Percentiles rank a stretch among this genome's conserved stretches.
Conservation (phyloP, 2,329 filamentous ascomycete species). For the Cladosporium phlei region DNA sequence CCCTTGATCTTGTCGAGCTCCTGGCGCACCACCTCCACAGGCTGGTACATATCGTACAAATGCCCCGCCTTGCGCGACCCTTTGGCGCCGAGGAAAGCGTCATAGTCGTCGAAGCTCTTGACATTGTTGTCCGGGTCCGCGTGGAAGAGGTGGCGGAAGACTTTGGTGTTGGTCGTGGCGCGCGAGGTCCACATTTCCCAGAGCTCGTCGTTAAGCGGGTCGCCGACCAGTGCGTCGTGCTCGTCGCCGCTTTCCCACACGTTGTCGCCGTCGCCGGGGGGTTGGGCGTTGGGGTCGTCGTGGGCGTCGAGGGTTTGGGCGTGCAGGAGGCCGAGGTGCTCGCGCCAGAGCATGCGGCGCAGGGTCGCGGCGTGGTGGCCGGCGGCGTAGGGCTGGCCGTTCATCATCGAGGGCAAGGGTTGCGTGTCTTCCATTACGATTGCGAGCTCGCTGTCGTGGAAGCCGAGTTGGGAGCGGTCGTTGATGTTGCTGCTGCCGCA, state of each 20-base stretch:
- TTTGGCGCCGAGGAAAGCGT: constrained; percentile 66
- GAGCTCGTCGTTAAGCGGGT: constrained; percentile 55
- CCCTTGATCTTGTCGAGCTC: constrained; percentile 74
- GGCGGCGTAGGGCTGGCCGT: constrained; percentile 69
- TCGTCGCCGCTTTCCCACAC: constrained; percentile 66
- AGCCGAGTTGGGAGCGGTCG: constrained; percentile 80
- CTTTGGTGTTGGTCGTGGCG: constrained; percentile 65
- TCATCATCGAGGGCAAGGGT: constrained; percentile 67
- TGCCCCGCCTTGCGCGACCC: constrained; percentile 66
- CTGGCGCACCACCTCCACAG: constrained; percentile 64
- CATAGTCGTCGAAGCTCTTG: constrained; percentile 85
- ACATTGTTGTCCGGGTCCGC: constrained; percentile 87
- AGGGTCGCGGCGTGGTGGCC: constrained; percentile 79
- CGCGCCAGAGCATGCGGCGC: constrained; percentile 78
- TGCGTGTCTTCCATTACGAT: constrained; percentile 85
- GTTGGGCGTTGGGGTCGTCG: constrained; percentile 70
- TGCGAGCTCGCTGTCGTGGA: constrained; percentile 85
- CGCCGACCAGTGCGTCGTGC: constrained; percentile 55
- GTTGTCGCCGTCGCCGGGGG: constrained; percentile 66
- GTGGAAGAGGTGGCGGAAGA: constrained; percentile 78
- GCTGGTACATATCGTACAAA: constrained; percentile 74
- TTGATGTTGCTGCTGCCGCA: constrained; percentile 71
- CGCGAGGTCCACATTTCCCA: constrained; percentile 63
- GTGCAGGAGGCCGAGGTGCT: constrained; percentile 79
- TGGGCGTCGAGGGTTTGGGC: constrained; percentile 64